phyloP scores from a whole-genome alignment of 1,139 yeast genomes.

The Candida tropicalis region DNA sequence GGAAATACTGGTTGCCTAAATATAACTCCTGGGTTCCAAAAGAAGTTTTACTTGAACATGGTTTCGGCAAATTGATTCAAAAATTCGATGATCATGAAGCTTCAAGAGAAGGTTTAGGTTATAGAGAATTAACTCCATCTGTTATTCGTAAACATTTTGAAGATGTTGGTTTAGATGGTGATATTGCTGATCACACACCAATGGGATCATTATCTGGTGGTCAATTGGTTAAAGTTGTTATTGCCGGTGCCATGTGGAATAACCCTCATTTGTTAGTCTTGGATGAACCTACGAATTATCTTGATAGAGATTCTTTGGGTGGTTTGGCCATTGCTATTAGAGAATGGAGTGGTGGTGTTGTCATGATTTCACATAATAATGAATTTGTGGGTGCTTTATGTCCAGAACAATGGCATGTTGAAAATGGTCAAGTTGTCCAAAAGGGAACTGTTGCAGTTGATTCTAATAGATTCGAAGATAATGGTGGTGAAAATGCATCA shows the following conservation, averaged over 20 bases:
- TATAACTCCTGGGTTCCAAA: conserved; percentile 93
- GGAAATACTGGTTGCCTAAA: conserved; percentile 92
- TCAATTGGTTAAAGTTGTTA: conserved; percentile 95
- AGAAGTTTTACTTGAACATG: conserved; percentile 76
- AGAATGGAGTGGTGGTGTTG: conserved; percentile 98
- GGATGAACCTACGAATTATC: conserved; percentile 98
- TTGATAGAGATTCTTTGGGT: conserved; percentile 97
- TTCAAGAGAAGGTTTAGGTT: conserved; percentile 97
- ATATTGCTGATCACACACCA: conserved; percentile 97
- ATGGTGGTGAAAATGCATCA: conserved; percentile 40
- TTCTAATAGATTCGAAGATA: conserved; percentile 76
- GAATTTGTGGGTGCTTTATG: conserved; percentile 97
- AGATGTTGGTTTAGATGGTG: conserved; percentile 96
- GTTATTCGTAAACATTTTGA: conserved; percentile 96
- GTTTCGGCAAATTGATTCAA: conserved; percentile 86
- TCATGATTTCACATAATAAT: conserved; percentile 96
- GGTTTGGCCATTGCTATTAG: conserved; percentile 96
- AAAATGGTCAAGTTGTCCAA: conserved; percentile 85
- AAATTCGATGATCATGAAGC: conserved; percentile 98
- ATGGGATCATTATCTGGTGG: conserved; percentile 97
- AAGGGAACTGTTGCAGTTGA: conserved; percentile 81
- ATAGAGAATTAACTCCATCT: conserved; percentile 87
- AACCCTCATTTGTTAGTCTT: conserved; percentile 96
- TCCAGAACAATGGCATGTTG: conserved; percentile 98
- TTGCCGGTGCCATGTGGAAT: conserved; percentile 99